A percentile compares a stretch with the other conserved stretches of the same genome.
phyloP scores from a whole-genome alignment of 441 rosid species.

The Bocquillonia castaneifolia region DNA sequence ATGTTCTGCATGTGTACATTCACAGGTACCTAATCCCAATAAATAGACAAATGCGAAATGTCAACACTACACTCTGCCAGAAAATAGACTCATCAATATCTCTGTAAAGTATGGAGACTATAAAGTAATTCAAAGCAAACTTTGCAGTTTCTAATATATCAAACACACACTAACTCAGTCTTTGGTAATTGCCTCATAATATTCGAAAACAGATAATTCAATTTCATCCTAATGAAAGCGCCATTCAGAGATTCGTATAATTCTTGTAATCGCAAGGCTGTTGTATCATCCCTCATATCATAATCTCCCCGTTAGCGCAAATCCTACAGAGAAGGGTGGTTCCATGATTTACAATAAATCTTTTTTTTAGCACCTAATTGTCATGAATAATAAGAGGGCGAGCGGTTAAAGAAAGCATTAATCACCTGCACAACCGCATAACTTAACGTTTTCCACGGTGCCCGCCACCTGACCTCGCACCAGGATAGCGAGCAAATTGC shows the following conservation, averaged over 20 bases:
- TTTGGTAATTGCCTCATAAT: slow-evolving; percentile 15
- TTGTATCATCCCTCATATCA: slow-evolving; percentile 29
- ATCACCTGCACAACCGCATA: slow-evolving; percentile 40
- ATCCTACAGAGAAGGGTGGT: slow-evolving; percentile 47
- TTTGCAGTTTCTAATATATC: slow-evolving; percentile 20
- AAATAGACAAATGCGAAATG: not conserved
- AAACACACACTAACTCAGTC: slow-evolving; percentile 22
- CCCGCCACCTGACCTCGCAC: slow-evolving; percentile 73
- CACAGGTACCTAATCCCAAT: slow-evolving; percentile 12
- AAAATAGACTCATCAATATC: slow-evolving; percentile 11
- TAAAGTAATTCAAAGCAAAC: slow-evolving; percentile 16
- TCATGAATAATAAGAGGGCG: slow-evolving; percentile 34
- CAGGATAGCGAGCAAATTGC: slow-evolving; percentile 80
- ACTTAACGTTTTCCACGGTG: slow-evolving; percentile 57
- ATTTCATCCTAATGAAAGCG: slow-evolving; percentile 26
- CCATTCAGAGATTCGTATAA: slow-evolving; percentile 25
- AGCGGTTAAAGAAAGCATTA: slow-evolving; percentile 26
- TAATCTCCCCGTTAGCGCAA: slow-evolving; percentile 30
- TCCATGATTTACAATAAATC: slow-evolving; percentile 33
- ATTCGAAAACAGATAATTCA: slow-evolving; percentile 19
- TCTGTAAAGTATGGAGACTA: slow-evolving; percentile 3
- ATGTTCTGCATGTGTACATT: not conserved
- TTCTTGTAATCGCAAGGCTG: slow-evolving; percentile 29
- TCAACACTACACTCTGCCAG: slow-evolving; percentile 1
- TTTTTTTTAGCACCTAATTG: slow-evolving; percentile 29